A percentile compares a stretch with the other conserved stretches of the same genome.
phyloP scores from a whole-genome alignment of 768 basidiomycete species.

The Phlebiopsis flavidoalba region DNA sequence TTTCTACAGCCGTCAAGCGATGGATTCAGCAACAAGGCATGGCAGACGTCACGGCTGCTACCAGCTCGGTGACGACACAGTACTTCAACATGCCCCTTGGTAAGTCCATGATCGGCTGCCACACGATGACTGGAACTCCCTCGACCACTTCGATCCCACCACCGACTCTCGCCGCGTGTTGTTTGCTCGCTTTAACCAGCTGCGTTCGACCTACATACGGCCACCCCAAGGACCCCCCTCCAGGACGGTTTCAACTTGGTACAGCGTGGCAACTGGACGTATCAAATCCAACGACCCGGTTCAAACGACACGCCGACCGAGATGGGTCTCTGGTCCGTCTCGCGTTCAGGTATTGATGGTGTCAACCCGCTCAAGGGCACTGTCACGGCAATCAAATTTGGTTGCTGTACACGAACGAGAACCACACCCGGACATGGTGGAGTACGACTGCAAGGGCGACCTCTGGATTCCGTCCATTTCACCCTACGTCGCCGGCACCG shows the following conservation, averaged over 20 bases:
- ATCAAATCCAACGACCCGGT: constrained; percentile 72
- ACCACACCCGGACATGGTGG: constrained; percentile 59
- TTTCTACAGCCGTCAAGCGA: constrained; percentile 77
- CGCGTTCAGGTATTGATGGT: constrained; percentile 53
- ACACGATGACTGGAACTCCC: constrained; percentile 86
- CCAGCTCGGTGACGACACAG: constrained; percentile 79
- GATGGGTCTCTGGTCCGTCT: constrained; percentile 83
- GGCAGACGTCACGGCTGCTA: constrained; percentile 96
- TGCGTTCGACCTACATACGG: constrained; percentile 63
- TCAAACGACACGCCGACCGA: constrained; percentile 79
- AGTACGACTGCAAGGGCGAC: constrained; percentile 48
- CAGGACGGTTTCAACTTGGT: constrained; percentile 88
- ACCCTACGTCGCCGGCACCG: constrained; percentile 58
- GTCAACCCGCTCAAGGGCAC: constrained; percentile 61
- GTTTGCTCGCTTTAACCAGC: constrained; percentile 65
- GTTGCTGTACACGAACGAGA: constrained; percentile 86
- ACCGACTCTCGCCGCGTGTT: constrained; percentile 70
- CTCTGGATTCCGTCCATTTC: constrained; percentile 79
- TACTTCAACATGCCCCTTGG: constrained; percentile 93
- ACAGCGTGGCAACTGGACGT: constrained; percentile 82
- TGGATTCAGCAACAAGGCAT: constrained; percentile 79
- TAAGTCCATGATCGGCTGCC: constrained; percentile 72
- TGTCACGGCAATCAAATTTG: constrained; percentile 67
- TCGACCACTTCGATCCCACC: constrained; percentile 94
- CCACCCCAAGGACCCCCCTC: no score